Conservation (phyloP, 352 stramenopile species). For the Pythium aphanidermatum region DNA sequence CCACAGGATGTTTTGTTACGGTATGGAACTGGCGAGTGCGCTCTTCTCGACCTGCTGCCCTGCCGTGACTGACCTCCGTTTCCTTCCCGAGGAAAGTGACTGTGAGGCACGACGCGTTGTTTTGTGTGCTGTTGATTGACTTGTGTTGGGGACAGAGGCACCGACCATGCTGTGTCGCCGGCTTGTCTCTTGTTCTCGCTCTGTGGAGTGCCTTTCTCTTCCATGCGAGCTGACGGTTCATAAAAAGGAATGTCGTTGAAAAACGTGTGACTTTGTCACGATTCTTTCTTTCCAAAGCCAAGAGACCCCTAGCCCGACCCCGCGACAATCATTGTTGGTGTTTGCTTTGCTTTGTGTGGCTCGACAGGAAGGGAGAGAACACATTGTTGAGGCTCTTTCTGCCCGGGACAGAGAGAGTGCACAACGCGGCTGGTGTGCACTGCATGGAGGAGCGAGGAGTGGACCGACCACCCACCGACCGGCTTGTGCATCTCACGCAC, state of each 20-base stretch:
- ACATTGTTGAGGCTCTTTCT: slow-evolving; percentile 9
- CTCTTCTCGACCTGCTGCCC: too few species aligned
- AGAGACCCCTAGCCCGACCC: slow-evolving; percentile 3
- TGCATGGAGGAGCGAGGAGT: slow-evolving; percentile 6
- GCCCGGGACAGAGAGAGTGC: slow-evolving; percentile 13
- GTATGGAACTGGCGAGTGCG: too few species aligned
- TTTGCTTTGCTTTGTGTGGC: not conserved
- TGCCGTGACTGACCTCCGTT: too few species aligned
- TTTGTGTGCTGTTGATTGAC: slow-evolving; percentile 8
- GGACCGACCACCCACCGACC: slow-evolving; percentile 15
- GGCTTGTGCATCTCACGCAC: slow-evolving; percentile 4
- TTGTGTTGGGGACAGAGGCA: not conserved
- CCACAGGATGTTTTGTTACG: too few species aligned
- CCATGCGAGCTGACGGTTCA: not conserved
- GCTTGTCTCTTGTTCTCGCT: not conserved
- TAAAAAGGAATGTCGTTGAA: slow-evolving; percentile 1
- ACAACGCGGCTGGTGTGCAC: slow-evolving; percentile 6
- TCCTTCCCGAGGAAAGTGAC: too few species aligned
- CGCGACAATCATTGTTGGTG: slow-evolving; percentile 3
- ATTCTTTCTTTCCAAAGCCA: not conserved
- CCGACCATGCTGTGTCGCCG: not conserved
- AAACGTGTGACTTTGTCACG: slow-evolving; percentile 7
- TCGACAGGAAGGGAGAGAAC: not conserved
- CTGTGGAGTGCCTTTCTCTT: slow-evolving; percentile 1
- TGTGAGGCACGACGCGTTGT: too few species aligned